phyloP scores from a whole-genome alignment of 257 asterid species.

The Coffea canephora region DNA sequence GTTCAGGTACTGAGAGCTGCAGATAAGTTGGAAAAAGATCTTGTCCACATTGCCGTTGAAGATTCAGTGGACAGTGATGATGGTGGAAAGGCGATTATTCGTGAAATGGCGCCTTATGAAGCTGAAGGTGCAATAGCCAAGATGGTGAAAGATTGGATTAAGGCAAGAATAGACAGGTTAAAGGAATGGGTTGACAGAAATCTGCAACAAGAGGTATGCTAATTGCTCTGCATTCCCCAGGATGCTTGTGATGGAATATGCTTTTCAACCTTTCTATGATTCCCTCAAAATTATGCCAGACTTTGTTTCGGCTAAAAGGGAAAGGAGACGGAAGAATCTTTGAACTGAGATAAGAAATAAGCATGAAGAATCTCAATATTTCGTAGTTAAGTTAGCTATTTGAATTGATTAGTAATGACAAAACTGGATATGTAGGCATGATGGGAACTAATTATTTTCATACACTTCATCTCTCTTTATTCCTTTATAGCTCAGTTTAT shows the following conservation, averaged over 20 bases:
- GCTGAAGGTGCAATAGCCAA: conserved; percentile 89
- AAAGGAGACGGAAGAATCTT: neutral
- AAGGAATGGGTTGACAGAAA: conserved; percentile 92
- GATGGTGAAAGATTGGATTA: conserved; percentile 88
- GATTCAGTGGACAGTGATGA: conserved; percentile 98
- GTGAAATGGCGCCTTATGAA: conserved; percentile 99
- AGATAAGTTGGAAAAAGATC: conserved; percentile 90
- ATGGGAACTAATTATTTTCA: neutral
- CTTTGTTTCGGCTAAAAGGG: neutral
- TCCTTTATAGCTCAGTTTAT: neutral
- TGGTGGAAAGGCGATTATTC: conserved; percentile 98
- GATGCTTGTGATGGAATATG: neutral
- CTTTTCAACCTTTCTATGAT: neutral
- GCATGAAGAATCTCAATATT: neutral
- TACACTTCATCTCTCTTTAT: neutral
- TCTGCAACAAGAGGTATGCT: conserved; percentile 96
- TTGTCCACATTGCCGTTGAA: conserved; percentile 93
- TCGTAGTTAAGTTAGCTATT: neutral
- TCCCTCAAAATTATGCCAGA: neutral
- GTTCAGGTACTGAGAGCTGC: conserved; percentile 93
- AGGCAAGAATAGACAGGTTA: conserved; percentile 75
- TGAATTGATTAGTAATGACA: neutral
- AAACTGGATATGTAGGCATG: neutral
- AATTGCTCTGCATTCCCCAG: neutral
- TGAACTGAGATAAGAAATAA: neutral